Percentiles rank a stretch among this genome's conserved stretches.
phyloP scores from a whole-genome alignment of 2,329 filamentous ascomycete genomes.

The Mycosphaerella sp. region DNA sequence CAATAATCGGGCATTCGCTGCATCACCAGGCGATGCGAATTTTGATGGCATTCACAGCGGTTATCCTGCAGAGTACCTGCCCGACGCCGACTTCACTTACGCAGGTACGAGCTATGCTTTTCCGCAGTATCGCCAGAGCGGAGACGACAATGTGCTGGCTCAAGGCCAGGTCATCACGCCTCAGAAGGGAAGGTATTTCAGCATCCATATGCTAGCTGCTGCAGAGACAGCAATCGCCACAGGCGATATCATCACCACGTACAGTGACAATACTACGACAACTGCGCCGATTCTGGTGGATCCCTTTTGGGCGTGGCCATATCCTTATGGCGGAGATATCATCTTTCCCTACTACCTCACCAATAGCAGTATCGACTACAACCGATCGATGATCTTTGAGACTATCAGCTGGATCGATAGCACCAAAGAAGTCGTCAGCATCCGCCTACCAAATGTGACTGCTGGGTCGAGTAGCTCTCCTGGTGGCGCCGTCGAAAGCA shows the following conservation, averaged over 20 bases:
- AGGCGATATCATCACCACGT: constrained; percentile 36
- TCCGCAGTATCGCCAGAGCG: constrained; percentile 34
- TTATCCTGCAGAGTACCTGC: constrained; percentile 37
- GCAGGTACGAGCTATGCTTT: constrained; percentile 37
- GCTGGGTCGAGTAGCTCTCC: constrained; percentile 32
- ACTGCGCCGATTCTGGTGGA: constrained; percentile 34
- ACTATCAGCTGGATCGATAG: constrained; percentile 38
- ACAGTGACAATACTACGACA: constrained; percentile 35
- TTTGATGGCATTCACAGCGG: constrained; percentile 35
- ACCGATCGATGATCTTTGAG: constrained; percentile 39
- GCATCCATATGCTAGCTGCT: constrained; percentile 39
- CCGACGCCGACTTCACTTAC: constrained; percentile 35
- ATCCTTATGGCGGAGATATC: constrained; percentile 39
- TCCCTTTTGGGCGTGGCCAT: constrained; percentile 37
- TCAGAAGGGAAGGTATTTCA: constrained; percentile 34
- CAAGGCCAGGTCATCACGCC: constrained; percentile 35
- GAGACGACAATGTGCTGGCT: constrained; percentile 38
- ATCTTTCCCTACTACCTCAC: constrained; percentile 38
- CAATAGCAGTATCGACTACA: constrained; percentile 35
- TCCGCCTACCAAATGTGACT: constrained; percentile 37
- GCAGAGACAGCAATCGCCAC: constrained; percentile 37
- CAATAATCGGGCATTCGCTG: constrained; percentile 37
- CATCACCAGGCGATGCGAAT: constrained; percentile 34
- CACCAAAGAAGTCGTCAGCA: constrained; percentile 35
- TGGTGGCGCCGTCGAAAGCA: constrained; percentile 28